Conservation (phyloP, 805 yeast species). For the Saccharomyces paradoxus region DNA sequence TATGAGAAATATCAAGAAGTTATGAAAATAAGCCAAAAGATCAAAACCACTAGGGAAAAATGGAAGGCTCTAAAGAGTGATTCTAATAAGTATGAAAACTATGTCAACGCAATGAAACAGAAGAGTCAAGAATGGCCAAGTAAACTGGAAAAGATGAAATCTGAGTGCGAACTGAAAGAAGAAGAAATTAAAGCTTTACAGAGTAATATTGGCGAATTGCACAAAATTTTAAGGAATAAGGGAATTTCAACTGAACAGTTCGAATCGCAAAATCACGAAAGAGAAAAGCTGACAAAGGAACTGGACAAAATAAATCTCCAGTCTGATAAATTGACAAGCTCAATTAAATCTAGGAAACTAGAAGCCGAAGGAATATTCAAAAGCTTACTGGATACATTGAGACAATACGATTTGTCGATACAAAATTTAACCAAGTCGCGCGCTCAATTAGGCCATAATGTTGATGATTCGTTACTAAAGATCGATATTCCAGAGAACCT, state of each 20-base stretch:
- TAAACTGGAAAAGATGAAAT: conserved; percentile 47
- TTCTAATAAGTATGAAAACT: conserved; percentile 60
- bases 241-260: conserved; percentile 58
- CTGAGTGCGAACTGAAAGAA: conserved; percentile 39
- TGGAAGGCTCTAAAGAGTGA: conserved; percentile 62
- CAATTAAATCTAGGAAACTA: conserved; percentile 41
- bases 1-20: conserved; percentile 35
- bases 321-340: conserved; percentile 39
- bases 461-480: conserved; percentile 31
- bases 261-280: conserved; percentile 52
- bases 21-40: conserved; percentile 38
- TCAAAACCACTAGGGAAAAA: conserved; percentile 48
- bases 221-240: conserved; percentile 39
- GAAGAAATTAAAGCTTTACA: conserved; percentile 36
- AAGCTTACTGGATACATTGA: conserved; percentile 43
- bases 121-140: conserved; percentile 58
- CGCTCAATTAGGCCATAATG: conserved; percentile 11
- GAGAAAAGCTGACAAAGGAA: conserved; percentile 48
- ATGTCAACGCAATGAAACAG: conserved; percentile 57
- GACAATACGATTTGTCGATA: conserved; percentile 51
- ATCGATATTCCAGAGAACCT: conserved; percentile 25
- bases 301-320: conserved; percentile 41
- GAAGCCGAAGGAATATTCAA: conserved; percentile 44
- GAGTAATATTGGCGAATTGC: conserved; percentile 35
- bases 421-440: conserved; percentile 27